Evolutionary conservation across 148 eudicot species (phyloP), one percentile per base, ranked within the genome.

Genomic region (Diospyros lotus): DNA sequence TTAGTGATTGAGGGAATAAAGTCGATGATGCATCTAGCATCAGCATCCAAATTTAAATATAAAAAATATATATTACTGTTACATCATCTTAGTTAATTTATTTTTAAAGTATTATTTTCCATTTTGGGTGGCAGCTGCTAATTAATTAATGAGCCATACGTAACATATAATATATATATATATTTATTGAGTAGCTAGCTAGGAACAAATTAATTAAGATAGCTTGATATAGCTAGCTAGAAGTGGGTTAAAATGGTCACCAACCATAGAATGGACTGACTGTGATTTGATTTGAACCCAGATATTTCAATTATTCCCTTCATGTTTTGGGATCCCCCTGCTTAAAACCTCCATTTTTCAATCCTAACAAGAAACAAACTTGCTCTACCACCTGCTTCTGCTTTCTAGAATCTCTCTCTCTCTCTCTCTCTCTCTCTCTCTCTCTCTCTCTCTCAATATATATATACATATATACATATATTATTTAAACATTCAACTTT

Each of bases 221-320:
- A 28, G 28, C 28, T 28, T 28, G 28, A 28, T 28, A 28, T 28
- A 28, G 28, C 28, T 8, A 53, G 56, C 2, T 53, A 56, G 56
- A 58, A 74, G 82, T 79, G 78, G 28, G 82, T 74, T 79, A 74
- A 52, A 69, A 75, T 42, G 63, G 59, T 70, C 59, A 79, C 78
- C 82, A 74, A 79, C 72, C 71, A 52, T 40, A 42, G 53, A 12
- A 28, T 28, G 28, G 74, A 74, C 74, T 52, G 58, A 39, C 15
- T 43, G 42, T 78, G n/a, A 10, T 64, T 48, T 68, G 4, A 51
- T 68, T 46, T 42, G 9, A 58, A 17, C 4, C 9, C 40, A 28
- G 1, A 52, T 50, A 40, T 38, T 46, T 28, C 28, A 28, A 28
- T 44, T 50, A 42, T 65, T 58, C 41, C 28, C 28, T 0, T 60